Evolutionary conservation across 495 filamentous ascomycete species (phyloP).

Genomic region (Aspergillus nanangensis): DNA sequence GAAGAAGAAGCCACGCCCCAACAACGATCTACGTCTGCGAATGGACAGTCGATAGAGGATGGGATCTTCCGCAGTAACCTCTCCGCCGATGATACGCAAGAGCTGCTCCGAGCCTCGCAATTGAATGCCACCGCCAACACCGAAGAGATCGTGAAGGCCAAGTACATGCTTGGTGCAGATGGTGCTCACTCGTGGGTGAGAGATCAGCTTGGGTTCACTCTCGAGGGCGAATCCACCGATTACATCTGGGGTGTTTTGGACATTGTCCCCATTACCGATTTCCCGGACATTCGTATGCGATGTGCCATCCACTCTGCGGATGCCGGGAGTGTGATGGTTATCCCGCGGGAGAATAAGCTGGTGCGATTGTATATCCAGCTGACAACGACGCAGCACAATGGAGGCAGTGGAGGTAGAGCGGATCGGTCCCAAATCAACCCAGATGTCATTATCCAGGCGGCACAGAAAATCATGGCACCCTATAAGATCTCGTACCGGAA

Average conservation of each 20-base stretch:
- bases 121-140: neutral
- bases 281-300: conserved; percentile 8
- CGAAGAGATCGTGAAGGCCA: conserved; percentile 17
- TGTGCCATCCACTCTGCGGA: conserved; percentile 11
- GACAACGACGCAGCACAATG: neutral
- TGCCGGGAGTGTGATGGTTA: conserved; percentile 7
- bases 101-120: neutral
- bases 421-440: neutral
- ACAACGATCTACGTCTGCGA: neutral
- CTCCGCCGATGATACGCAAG: neutral
- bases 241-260: conserved; percentile 20
- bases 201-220: conserved; percentile 11
- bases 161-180: conserved; percentile 24
- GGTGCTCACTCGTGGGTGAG: conserved; percentile 20
- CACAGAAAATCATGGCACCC: conserved; percentile 3
- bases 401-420: neutral
- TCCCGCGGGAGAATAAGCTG: conserved; percentile 8
- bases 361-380: conserved; percentile 9
- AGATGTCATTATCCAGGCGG: conserved; percentile 1
- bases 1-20: neutral
- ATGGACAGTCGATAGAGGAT: neutral
- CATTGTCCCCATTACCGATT: conserved; percentile 21
- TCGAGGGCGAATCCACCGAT: conserved; percentile 7
- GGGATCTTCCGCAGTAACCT: neutral
- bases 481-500: neutral